Evolutionary conservation across 176 grass and related monocot genomes (phyloP).

Genomic region (Aegilops speltoides): DNA sequence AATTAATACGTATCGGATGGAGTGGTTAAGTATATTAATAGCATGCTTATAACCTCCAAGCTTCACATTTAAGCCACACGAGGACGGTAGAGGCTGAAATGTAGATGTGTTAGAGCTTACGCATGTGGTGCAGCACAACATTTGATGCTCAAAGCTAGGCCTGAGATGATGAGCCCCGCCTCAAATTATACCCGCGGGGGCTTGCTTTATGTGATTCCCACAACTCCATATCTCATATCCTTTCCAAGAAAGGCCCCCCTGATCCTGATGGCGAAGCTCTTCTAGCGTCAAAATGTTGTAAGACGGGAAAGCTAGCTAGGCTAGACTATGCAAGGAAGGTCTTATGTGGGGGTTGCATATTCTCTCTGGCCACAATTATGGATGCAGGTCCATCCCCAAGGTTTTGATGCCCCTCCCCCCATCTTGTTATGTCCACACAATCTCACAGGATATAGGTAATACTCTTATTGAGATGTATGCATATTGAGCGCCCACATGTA

Average conservation of each 20-base stretch:
- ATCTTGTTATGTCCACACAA: conserved; percentile 41
- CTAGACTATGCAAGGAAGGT: conserved; percentile 56
- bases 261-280: conserved; percentile 12
- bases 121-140: conserved; percentile 33
- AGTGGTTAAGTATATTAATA: too few species aligned
- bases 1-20: too few species aligned
- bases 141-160: conserved; percentile 30
- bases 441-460: neutral
- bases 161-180: conserved; percentile 31
- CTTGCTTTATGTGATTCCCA: conserved; percentile 53
- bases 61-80: neutral
- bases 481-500: neutral
- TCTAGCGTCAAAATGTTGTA: conserved; percentile 47
- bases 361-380: conserved; percentile 45
- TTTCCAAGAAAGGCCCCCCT: conserved; percentile 13
- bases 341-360: conserved; percentile 63
- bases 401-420: conserved; percentile 32
- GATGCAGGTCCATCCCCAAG: conserved; percentile 34
- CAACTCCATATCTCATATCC: neutral
- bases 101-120: conserved; percentile 19
- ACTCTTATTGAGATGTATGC: neutral
- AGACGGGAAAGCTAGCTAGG: conserved; percentile 5
- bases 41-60: neutral
- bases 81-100: neutral
- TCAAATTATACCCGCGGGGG: conserved; percentile 26